Percentiles rank a stretch among this genome's conserved stretches.
Evolutionary conservation across 108 stramenopile species (phyloP).

Genomic region (Nitzschia sp.): DNA sequence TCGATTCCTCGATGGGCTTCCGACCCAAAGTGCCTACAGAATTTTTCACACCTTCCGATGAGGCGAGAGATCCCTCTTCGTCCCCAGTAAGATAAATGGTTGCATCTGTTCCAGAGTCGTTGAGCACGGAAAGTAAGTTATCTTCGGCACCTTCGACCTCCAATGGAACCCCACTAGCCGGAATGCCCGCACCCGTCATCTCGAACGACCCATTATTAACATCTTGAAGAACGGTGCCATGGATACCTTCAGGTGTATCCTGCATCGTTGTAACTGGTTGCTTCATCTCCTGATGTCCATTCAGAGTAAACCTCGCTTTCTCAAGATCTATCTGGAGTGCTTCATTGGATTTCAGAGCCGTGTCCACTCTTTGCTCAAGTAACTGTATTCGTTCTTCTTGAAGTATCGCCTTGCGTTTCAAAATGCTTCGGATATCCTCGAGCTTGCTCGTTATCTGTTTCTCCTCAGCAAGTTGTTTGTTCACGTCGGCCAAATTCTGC

Average conservation of each 20-base stretch:
- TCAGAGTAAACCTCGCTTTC: not conserved
- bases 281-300: not conserved
- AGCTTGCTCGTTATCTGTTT: conserved; percentile 1
- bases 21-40: not conserved
- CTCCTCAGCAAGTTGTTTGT: conserved; percentile 3
- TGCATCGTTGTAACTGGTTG: not conserved
- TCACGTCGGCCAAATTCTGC: not conserved
- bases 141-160: not conserved
- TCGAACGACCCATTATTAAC: too few relatives aligned
- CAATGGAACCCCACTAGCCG: too few relatives aligned
- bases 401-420: not conserved
- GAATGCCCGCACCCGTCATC: too few relatives aligned
- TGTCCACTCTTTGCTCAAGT: not conserved
- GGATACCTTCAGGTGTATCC: not conserved
- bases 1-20: not conserved
- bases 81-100: conserved; percentile 7
- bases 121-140: conserved; percentile 1
- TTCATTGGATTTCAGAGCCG: not conserved
- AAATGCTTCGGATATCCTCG: conserved; percentile 4
- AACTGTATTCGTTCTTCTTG: conserved; percentile 9
- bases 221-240: too few relatives aligned
- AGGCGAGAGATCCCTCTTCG: not conserved
- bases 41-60: not conserved
- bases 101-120: not conserved
- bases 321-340: not conserved